Percentiles rank a stretch among this genome's conserved stretches.
These are phyloP conservation scores for Tarenaya hassleriana DNA, from an alignment of 345 rosid genomes.

Conservation along the genomic window DNA sequence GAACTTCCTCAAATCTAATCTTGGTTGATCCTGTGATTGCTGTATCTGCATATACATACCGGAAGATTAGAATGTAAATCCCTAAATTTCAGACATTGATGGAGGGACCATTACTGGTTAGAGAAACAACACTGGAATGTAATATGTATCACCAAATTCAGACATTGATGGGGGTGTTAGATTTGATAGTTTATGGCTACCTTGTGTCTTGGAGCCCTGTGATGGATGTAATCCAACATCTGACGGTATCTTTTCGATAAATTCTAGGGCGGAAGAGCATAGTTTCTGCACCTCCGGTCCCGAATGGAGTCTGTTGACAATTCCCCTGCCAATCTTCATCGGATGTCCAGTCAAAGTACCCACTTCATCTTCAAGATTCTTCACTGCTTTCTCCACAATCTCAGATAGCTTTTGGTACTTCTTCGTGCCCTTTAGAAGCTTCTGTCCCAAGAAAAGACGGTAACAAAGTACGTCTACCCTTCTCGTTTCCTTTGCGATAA, in stretches of 20 bases:
- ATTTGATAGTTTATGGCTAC: conserved; percentile 23
- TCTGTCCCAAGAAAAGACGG: conserved; percentile 50
- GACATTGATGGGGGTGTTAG: neutral
- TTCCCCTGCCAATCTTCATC: conserved; percentile 64
- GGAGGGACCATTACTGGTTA: no score
- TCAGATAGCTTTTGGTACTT: conserved; percentile 36
- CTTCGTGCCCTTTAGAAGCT: conserved; percentile 46
- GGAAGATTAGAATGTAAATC: neutral
- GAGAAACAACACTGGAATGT: neutral
- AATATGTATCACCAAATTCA: neutral
- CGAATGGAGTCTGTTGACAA: conserved; percentile 69
- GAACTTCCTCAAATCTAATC: conserved; percentile 62
- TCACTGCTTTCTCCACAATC: conserved; percentile 46
- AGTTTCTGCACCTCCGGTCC: conserved; percentile 67
- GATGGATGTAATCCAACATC: neutral
- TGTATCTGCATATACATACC: conserved; percentile 14
- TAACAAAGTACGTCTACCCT: conserved; percentile 73
- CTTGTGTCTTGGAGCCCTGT: conserved; percentile 20
- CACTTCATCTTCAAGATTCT: conserved; percentile 50
- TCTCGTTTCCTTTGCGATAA: conserved; percentile 71
- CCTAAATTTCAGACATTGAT: no score
- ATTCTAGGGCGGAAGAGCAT: conserved; percentile 59
- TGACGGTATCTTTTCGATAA: conserved; percentile 34
- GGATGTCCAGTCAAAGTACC: conserved; percentile 61
- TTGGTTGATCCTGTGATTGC: conserved; percentile 30